Conservation (phyloP, 2,329 filamentous ascomycete species). For the Colletotrichum musae region DNA sequence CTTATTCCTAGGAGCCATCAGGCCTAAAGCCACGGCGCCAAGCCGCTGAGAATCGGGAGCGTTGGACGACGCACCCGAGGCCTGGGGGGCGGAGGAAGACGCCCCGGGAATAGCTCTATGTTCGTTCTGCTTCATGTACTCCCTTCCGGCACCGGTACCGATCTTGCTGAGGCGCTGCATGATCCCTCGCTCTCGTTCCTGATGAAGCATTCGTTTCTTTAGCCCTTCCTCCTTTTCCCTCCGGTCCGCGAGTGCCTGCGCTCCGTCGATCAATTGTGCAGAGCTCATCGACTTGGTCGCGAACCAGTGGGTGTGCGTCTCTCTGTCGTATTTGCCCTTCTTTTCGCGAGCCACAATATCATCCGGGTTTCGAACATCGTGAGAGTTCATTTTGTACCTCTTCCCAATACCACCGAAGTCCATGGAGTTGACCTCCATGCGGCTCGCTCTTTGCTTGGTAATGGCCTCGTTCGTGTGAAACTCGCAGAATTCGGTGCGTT, state of each 20-base stretch:
- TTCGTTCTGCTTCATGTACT: constrained; percentile 73
- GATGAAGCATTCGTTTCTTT: constrained; percentile 74
- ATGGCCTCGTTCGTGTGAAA: constrained; percentile 90
- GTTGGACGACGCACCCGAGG: constrained; percentile 30
- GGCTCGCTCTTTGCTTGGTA: constrained; percentile 73
- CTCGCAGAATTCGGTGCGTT: constrained; percentile 92
- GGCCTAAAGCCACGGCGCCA: constrained; percentile 62
- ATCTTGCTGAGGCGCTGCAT: constrained; percentile 76
- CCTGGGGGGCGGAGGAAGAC: constrained; percentile 11
- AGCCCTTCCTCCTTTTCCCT: constrained; percentile 76
- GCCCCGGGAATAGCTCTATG: constrained; percentile 23
- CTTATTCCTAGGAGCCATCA: constrained; percentile 55
- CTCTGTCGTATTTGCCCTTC: constrained; percentile 67
- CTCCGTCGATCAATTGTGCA: constrained; percentile 76
- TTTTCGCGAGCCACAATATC: constrained; percentile 48
- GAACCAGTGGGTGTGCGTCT: constrained; percentile 71
- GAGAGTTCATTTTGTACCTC: constrained; percentile 34
- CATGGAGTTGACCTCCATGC: constrained; percentile 86
- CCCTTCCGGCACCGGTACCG: constrained; percentile 76
- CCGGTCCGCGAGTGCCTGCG: constrained; percentile 71
- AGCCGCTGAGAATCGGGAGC: constrained; percentile 49
- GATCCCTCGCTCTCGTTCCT: constrained; percentile 81
- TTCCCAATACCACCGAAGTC: constrained; percentile 57
- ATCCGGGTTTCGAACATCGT: constrained; percentile 49
- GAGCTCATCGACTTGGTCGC: constrained; percentile 66